These are phyloP conservation scores for Immersiella caudata DNA, from an alignment of 495 filamentous ascomycete genomes.

Conservation along the genomic window DNA sequence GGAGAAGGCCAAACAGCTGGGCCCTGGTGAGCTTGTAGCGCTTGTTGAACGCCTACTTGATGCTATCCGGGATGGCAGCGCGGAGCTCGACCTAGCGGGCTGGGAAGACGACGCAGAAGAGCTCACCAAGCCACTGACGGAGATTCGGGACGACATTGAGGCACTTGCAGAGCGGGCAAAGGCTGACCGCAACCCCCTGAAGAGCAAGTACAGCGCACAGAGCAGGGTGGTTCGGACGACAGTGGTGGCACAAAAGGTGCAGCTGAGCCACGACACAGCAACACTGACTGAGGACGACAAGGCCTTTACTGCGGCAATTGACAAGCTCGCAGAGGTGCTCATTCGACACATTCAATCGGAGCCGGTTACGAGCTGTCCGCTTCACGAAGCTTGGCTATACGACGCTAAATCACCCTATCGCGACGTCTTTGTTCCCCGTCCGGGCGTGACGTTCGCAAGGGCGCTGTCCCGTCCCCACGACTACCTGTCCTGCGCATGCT, in stretches of 20 bases:
- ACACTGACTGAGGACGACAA: slow-evolving; percentile 72
- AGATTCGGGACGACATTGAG: slow-evolving; percentile 45
- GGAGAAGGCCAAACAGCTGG: slow-evolving; percentile 46
- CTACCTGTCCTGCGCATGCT: slow-evolving; percentile 79
- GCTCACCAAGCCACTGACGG: slow-evolving; percentile 38
- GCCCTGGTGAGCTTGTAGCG: slow-evolving; percentile 42
- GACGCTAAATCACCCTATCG: slow-evolving; percentile 77
- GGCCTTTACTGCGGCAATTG: slow-evolving; percentile 74
- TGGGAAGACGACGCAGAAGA: slow-evolving; percentile 42
- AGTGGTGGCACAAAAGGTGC: slow-evolving; percentile 83
- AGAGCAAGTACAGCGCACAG: slow-evolving; percentile 73
- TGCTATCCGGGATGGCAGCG: slow-evolving; percentile 43
- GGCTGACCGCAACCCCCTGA: slow-evolving; percentile 54
- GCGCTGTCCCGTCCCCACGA: slow-evolving; percentile 80
- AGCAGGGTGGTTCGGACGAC: slow-evolving; percentile 77
- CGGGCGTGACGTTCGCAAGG: slow-evolving; percentile 76
- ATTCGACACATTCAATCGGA: slow-evolving; percentile 59
- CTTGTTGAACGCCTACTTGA: slow-evolving; percentile 39
- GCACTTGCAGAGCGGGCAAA: slow-evolving; percentile 45
- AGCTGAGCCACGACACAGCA: slow-evolving; percentile 78
- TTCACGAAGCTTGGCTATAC: slow-evolving; percentile 83
- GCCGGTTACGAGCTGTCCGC: slow-evolving; percentile 63
- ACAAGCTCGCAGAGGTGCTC: slow-evolving; percentile 61
- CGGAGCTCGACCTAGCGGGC: slow-evolving; percentile 37
- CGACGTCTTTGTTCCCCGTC: slow-evolving; percentile 79